Evolutionary conservation across 371 early-diverging fungal genomes (phyloP).

Genomic region (Haplosporangium sp.): DNA sequence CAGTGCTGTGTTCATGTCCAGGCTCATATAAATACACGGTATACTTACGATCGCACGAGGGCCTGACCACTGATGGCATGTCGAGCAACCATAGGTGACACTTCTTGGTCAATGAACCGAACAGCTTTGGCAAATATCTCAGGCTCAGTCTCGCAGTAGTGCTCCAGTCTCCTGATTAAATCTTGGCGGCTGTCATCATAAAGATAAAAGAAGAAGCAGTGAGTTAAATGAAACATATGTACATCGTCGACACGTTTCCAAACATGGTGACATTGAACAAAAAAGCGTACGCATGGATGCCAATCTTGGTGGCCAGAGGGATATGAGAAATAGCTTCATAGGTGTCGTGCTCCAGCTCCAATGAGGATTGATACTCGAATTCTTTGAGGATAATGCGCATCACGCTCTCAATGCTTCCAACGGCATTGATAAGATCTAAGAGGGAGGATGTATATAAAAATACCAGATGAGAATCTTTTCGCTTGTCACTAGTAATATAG

Average conservation of each 20-base stretch:
- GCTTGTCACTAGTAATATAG: too few species aligned
- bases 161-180: constrained; percentile 68
- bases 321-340: constrained; percentile 76
- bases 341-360: constrained; percentile 70
- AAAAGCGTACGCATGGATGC: constrained; percentile 65
- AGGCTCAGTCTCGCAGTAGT: constrained; percentile 70
- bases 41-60: constrained; percentile 69
- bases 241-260: background rate
- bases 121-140: constrained; percentile 63
- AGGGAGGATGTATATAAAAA: background rate
- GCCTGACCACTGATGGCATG: constrained; percentile 75
- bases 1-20: background rate
- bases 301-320: constrained; percentile 72
- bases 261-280: background rate
- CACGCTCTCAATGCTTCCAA: constrained; percentile 72
- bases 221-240: background rate
- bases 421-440: constrained; percentile 72
- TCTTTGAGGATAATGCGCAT: constrained; percentile 72
- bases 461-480: background rate
- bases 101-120: constrained; percentile 64
- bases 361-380: constrained; percentile 75
- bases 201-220: background rate
- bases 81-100: constrained; percentile 66
- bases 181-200: constrained; percentile 57
- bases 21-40: background rate